phyloP scores from a whole-genome alignment of 768 basidiomycete species.

The Tubosaeta sp. region DNA sequence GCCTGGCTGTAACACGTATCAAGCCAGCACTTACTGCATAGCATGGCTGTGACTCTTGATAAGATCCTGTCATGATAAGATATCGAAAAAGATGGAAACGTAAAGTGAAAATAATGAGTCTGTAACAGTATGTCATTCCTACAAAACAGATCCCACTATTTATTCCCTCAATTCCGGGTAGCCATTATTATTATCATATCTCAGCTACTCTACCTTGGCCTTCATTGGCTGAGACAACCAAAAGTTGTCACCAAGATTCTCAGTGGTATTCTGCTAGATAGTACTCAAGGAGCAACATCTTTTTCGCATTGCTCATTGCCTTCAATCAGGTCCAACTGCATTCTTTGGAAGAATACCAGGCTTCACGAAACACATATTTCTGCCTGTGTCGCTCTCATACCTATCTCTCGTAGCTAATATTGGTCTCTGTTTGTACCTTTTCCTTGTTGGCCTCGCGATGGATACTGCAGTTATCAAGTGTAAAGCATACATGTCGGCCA shows the following conservation, averaged over 20 bases:
- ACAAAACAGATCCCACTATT: not conserved
- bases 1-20: too few relatives aligned
- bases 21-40: too few relatives aligned
- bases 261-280: slow-evolving; percentile 84
- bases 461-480: slow-evolving; percentile 73
- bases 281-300: slow-evolving; percentile 39
- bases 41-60: too few relatives aligned
- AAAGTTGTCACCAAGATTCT: slow-evolving; percentile 80
- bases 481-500: slow-evolving; percentile 60
- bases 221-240: slow-evolving; percentile 77
- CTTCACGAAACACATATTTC: slow-evolving; percentile 85
- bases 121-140: slow-evolving; percentile 42
- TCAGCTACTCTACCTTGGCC: slow-evolving; percentile 61
- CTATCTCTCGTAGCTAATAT: slow-evolving; percentile 87
- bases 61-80: too few relatives aligned
- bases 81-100: too few relatives aligned
- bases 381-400: slow-evolving; percentile 61
- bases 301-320: not conserved
- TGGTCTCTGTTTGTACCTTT: slow-evolving; percentile 82
- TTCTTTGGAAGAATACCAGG: slow-evolving; percentile 83
- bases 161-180: slow-evolving; percentile 20
- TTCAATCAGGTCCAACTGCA: slow-evolving; percentile 40
- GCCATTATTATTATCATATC: slow-evolving; percentile 80
- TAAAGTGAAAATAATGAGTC: too few relatives aligned
- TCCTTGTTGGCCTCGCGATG: slow-evolving; percentile 90